Conservation (phyloP, 1,284 basidiomycete species). For the Tetrapyrgos nigripes region DNA sequence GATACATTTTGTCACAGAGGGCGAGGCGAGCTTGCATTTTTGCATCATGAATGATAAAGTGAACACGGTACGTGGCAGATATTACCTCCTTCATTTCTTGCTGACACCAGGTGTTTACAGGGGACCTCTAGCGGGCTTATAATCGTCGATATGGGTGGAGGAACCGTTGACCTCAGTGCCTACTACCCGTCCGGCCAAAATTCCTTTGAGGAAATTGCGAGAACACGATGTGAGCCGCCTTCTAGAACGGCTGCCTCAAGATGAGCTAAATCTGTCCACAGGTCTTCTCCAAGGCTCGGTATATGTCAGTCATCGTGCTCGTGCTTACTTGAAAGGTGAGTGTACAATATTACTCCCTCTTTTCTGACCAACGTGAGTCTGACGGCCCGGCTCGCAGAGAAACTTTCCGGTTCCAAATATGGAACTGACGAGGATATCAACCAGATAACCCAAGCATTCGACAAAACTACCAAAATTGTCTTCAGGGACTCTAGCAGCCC, state of each 20-base stretch:
- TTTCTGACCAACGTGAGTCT: neutral
- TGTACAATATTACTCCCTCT: neutral
- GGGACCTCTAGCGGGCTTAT: slow-evolving; percentile 47
- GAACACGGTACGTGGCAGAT: slow-evolving; percentile 25
- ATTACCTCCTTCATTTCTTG: neutral
- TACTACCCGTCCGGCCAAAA: slow-evolving; percentile 32
- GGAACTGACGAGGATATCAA: slow-evolving; percentile 34
- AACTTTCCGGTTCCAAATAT: slow-evolving; percentile 40
- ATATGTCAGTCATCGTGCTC: slow-evolving; percentile 41
- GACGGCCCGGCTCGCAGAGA: slow-evolving; percentile 28
- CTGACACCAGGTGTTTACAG: slow-evolving; percentile 22
- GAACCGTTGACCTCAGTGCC: slow-evolving; percentile 60
- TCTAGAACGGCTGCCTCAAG: neutral
- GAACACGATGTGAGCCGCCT: slow-evolving; percentile 33
- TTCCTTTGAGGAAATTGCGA: slow-evolving; percentile 37
- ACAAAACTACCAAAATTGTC: slow-evolving; percentile 46
- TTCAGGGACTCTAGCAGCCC: slow-evolving; percentile 42
- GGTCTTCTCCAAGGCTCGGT: slow-evolving; percentile 41
- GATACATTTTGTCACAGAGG: slow-evolving; percentile 54
- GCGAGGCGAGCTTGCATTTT: slow-evolving; percentile 56
- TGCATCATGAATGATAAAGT: slow-evolving; percentile 46
- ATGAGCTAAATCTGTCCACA: slow-evolving; percentile 10
- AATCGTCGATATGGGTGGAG: slow-evolving; percentile 64
- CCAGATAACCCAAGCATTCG: slow-evolving; percentile 45
- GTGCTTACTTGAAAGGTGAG: slow-evolving; percentile 22